Percentiles rank a stretch among this genome's conserved stretches.
These are phyloP conservation scores for Pseudogymnoascus pannorum DNA, from an alignment of 2,329 filamentous ascomycete species.

Conservation along the genomic window DNA sequence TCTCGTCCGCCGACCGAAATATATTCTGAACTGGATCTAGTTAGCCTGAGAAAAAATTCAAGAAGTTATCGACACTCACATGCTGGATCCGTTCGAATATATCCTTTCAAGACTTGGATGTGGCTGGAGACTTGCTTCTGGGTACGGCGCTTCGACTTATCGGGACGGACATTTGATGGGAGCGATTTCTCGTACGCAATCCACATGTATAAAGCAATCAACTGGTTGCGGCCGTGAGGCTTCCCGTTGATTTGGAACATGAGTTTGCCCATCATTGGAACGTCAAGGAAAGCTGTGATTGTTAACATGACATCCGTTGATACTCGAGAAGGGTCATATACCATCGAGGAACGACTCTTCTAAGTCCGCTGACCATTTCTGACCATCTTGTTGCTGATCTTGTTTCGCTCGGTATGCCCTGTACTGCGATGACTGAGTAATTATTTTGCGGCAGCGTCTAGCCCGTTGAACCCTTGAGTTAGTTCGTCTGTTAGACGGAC, in stretches of 20 bases:
- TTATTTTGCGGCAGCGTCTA: conserved; percentile 37
- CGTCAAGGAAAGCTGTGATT: conserved; percentile 50
- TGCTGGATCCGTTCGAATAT: conserved; percentile 54
- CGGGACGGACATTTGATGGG: conserved; percentile 39
- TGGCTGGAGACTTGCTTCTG: conserved; percentile 63
- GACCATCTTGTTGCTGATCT: conserved; percentile 50
- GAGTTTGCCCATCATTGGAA: conserved; percentile 58
- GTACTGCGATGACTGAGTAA: conserved; percentile 56
- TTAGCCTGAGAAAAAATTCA: background rate
- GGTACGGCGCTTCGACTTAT: conserved; percentile 37
- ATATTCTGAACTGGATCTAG: conserved; percentile 14
- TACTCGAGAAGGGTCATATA: conserved; percentile 32
- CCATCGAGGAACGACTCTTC: conserved; percentile 63
- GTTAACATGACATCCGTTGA: conserved; percentile 17
- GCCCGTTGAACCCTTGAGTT: conserved; percentile 24
- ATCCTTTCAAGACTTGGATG: conserved; percentile 63
- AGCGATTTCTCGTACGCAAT: conserved; percentile 36
- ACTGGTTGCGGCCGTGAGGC: conserved; percentile 61
- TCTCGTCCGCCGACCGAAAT: conserved; percentile 43
- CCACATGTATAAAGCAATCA: conserved; percentile 63
- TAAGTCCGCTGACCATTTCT: conserved; percentile 54
- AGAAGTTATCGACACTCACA: conserved; percentile 40
- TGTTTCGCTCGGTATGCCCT: conserved; percentile 59
- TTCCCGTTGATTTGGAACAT: conserved; percentile 60
- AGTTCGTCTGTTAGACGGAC: conserved; percentile 21